Conservation (phyloP, 768 basidiomycete genomes). For the Mycena chlorophos region DNA sequence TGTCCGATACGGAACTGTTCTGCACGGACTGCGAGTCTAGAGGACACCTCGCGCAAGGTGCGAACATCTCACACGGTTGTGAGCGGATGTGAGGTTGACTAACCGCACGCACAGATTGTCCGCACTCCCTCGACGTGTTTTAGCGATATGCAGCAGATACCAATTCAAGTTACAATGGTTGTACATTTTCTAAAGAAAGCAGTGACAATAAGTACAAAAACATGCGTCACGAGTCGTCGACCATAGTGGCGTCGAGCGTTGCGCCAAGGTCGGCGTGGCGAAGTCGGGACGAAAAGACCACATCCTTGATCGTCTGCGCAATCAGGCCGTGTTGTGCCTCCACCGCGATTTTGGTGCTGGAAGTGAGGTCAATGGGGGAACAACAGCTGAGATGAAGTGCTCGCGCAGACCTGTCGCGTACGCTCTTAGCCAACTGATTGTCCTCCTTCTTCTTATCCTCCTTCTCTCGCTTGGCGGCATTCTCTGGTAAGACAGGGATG, state of each 20-base stretch:
- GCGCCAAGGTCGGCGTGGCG: not conserved
- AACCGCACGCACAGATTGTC: slow-evolving; percentile 52
- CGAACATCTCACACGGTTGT: not conserved
- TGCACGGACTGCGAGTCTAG: slow-evolving; percentile 85
- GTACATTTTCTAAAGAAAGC: not conserved
- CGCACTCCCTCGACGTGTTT: slow-evolving; percentile 86
- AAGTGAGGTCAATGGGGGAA: not conserved
- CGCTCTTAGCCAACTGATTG: slow-evolving; percentile 83
- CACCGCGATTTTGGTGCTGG: slow-evolving; percentile 82
- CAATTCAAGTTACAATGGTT: not conserved
- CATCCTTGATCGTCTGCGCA: slow-evolving; percentile 89
- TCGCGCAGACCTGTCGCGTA: slow-evolving; percentile 73
- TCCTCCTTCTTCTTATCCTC: slow-evolving; percentile 87
- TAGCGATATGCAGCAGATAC: slow-evolving; percentile 32
- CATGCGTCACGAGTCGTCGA: not conserved
- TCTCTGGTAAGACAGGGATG: slow-evolving; percentile 55
- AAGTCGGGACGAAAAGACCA: slow-evolving; percentile 64
- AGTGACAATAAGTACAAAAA: not conserved
- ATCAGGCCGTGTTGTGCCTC: slow-evolving; percentile 95
- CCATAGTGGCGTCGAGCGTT: not conserved
- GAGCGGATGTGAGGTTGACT: not conserved
- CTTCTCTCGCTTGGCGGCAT: slow-evolving; percentile 50
- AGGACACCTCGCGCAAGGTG: slow-evolving; percentile 64
- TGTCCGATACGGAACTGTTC: slow-evolving; percentile 42
- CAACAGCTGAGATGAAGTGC: not conserved